These are phyloP conservation scores for Globisporangium mamillatum DNA, from an alignment of 352 stramenopile genomes.

Conservation along the genomic window DNA sequence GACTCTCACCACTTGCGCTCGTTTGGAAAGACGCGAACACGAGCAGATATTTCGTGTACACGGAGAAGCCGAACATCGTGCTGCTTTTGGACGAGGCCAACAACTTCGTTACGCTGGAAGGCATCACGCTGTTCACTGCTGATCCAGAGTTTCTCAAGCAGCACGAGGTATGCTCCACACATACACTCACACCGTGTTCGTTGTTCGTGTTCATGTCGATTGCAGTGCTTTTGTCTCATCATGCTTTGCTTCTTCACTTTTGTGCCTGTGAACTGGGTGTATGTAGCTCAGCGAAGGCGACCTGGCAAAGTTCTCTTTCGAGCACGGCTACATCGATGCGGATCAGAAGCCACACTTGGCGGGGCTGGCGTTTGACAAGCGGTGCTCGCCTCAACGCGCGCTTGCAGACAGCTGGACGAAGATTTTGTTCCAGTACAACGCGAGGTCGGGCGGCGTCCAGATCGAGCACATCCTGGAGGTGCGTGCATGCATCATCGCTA, in stretches of 20 bases:
- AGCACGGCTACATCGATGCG: slow-evolving; percentile 49
- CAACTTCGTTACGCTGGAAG: slow-evolving; percentile 70
- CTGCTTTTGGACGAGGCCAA: slow-evolving; percentile 47
- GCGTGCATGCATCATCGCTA: background rate
- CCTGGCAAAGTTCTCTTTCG: slow-evolving; percentile 76
- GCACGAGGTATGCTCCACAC: slow-evolving; percentile 48
- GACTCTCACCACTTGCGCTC: slow-evolving; percentile 80
- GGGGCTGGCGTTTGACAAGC: slow-evolving; percentile 62
- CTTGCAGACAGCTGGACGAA: slow-evolving; percentile 89
- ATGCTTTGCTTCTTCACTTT: background rate
- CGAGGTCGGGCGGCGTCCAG: slow-evolving; percentile 52
- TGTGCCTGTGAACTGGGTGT: background rate
- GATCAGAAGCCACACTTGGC: slow-evolving; percentile 45
- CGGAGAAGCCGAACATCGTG: slow-evolving; percentile 71
- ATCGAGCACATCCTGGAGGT: slow-evolving; percentile 72
- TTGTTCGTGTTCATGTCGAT: background rate
- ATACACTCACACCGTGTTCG: background rate
- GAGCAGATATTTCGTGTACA: slow-evolving; percentile 79
- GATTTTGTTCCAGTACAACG: slow-evolving; percentile 80
- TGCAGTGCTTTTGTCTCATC: background rate
- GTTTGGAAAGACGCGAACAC: slow-evolving; percentile 88
- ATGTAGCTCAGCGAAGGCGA: slow-evolving; percentile 68
- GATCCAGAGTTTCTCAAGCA: slow-evolving; percentile 49
- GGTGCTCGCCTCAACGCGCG: slow-evolving; percentile 78
- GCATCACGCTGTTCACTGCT: slow-evolving; percentile 51